phyloP scores from a whole-genome alignment of 257 asterid species.

The Striga asiatica region DNA sequence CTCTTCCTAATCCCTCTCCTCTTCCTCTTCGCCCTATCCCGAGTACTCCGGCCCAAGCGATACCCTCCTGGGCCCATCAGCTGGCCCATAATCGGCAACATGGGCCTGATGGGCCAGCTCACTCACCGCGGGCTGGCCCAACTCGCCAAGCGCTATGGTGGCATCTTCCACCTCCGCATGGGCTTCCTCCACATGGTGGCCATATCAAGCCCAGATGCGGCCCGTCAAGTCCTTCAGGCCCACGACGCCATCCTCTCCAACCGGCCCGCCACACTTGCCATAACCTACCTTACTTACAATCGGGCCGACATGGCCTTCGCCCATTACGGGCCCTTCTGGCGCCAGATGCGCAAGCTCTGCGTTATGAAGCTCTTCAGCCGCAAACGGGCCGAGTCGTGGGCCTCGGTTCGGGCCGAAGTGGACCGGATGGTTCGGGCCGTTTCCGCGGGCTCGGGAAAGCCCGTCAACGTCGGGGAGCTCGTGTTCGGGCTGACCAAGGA shows the following conservation, averaged over 20 bases:
- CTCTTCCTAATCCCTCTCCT: constrained; percentile 23
- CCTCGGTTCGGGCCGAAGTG: constrained; percentile 66
- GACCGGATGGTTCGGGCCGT: constrained; percentile 33
- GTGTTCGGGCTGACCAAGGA: constrained; percentile 58
- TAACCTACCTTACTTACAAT: constrained; percentile 56
- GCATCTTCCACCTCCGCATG: constrained; percentile 53
- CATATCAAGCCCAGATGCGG: constrained; percentile 56
- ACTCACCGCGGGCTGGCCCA: constrained; percentile 70
- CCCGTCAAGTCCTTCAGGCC: constrained; percentile 62
- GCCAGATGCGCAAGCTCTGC: constrained; percentile 78
- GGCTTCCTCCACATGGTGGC: constrained; percentile 46
- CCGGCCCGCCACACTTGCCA: constrained; percentile 78
- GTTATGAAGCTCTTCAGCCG: constrained; percentile 85
- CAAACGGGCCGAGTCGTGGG: constrained; percentile 78
- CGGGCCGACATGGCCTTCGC: too few relatives aligned
- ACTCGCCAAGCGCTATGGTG: constrained; percentile 65
- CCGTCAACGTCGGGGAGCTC: constrained; percentile 56
- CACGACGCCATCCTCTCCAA: constrained; percentile 73
- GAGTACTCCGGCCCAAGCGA: constrained; percentile 31
- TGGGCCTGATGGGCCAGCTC: constrained; percentile 45
- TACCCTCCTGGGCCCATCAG: constrained; percentile 87
- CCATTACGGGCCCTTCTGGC: constrained; percentile 85
- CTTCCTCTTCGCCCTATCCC: constrained; percentile 12
- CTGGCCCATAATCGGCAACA: constrained; percentile 72
- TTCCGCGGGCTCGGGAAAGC: constrained; percentile 16